Base-by-base conservation (phyloP, 2,329 filamentous ascomycete genomes). In the Thermoascus crustaceus region DNA sequence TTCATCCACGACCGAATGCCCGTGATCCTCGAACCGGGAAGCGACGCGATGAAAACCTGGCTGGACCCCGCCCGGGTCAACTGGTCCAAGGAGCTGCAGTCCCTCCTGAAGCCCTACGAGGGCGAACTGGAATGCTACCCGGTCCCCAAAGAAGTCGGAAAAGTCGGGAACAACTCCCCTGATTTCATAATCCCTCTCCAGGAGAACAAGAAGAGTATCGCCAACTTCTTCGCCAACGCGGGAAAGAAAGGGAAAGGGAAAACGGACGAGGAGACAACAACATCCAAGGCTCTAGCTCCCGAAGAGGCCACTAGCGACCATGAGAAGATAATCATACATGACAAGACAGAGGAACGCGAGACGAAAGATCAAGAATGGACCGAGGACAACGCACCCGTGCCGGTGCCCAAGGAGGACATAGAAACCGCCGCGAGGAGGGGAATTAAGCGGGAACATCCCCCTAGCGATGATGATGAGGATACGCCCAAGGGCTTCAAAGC, bases 1-100 rank as follows among this genome's bases (percentile, higher is more conserved):
- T 96, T 94, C 47, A 68, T 98, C 11, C 91, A 98, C 55, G 82
- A 94, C 52, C 80, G 91, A 10, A 98, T 98, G 91, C 91, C 91
- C 0, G 89, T 94, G 4, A 84, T 96, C 19, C 60, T 98, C 1
- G 80, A 95, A 4, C 78, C 83, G 4, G 78, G 78, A 3, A 85
- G 81, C 1, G 72, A 83, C 1, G 73, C 69, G 7, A 69, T 94
- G 52, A 72, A 67, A 35, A 77, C 58, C 4, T 95, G 87, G 87
- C 69, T 96, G 11, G 83, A 95, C 54, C 86, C 86, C 0, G 63
- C 57, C 2, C 72, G 74, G 11, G 67, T 71, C 14, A 76, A 79
- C 40, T 96, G 91, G 89, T 80, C 75, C 2, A 71, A 69, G 34
- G 82, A 91, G 37, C 66, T 96, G 18, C 87, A 95, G 55, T 68